Evolutionary conservation across 73 alveolate species (phyloP).

Genomic region (Paramecium primaurelia): DNA sequence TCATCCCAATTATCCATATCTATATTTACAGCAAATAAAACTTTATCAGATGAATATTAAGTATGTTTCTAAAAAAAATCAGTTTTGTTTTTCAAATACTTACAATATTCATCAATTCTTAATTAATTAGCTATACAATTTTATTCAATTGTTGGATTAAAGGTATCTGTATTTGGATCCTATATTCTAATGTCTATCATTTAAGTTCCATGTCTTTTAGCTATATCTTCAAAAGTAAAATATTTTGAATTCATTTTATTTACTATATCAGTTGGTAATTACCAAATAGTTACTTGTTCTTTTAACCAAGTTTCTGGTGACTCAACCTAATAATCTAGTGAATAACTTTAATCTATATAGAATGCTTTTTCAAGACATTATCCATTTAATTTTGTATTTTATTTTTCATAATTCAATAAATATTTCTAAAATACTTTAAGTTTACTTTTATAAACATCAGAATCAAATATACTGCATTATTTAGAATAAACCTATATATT

Average conservation of each 20-base stretch:
- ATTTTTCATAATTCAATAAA: neutral
- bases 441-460: neutral
- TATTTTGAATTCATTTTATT: neutral
- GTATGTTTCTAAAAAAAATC: neutral
- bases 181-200: neutral
- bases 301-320: neutral
- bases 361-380: neutral
- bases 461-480: neutral
- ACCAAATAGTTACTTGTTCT: neutral
- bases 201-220: constrained; percentile 3
- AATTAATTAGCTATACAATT: neutral
- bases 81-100: neutral
- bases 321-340: neutral
- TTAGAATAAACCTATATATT: neutral
- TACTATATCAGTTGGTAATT: neutral
- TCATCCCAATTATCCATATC: constrained; percentile 74
- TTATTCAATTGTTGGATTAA: neutral
- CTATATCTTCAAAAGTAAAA: neutral
- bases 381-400: neutral
- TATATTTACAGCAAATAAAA: constrained; percentile 69
- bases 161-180: neutral
- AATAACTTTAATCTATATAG: neutral
- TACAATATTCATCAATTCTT: neutral
- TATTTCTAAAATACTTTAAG: neutral
- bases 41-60: neutral